Conservation (phyloP, 2,329 filamentous ascomycete genomes). For the Fragosphaeria purpurea region DNA sequence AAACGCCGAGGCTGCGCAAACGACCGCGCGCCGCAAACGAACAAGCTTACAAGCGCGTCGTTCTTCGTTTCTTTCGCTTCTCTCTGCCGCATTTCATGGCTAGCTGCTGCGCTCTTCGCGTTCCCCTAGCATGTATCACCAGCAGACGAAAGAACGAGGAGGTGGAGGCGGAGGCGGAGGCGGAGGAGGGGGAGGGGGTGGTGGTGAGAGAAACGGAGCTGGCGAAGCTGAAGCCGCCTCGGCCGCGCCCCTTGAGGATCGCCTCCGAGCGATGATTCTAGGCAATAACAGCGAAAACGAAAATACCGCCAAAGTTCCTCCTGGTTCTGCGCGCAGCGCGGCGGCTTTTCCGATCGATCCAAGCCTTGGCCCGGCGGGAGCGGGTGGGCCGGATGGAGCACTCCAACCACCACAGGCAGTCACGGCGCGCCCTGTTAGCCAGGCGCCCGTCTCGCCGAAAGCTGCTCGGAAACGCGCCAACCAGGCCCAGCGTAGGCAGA, state of each 20-base stretch:
- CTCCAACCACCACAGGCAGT: neutral
- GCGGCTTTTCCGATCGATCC: neutral
- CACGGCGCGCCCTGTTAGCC: neutral
- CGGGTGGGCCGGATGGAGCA: neutral
- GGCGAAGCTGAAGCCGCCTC: no score
- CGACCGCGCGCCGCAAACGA: neutral
- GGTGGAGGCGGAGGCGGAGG: constrained; percentile 2
- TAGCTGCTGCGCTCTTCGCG: neutral
- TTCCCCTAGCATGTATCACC: constrained; percentile 6
- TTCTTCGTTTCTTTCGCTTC: neutral
- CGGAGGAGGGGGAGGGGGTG: neutral
- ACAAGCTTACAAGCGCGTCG: neutral
- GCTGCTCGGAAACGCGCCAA: constrained; percentile 42
- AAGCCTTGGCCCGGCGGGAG: neutral
- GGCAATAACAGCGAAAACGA: constrained; percentile 8
- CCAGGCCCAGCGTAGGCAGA: constrained; percentile 53
- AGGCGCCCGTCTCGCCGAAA: constrained; percentile 6
- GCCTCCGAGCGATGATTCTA: constrained; percentile 15
- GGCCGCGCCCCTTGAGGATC: constrained; percentile 13
- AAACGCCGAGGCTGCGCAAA: no score
- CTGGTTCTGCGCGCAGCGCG: neutral
- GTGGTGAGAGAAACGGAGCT: neutral
- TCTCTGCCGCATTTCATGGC: constrained; percentile 7
- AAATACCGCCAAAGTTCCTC: neutral
- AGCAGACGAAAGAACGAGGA: constrained; percentile 3